Base-by-base conservation (phyloP, 192 early-diverging fungal species). In the Diversispora eburnea region DNA sequence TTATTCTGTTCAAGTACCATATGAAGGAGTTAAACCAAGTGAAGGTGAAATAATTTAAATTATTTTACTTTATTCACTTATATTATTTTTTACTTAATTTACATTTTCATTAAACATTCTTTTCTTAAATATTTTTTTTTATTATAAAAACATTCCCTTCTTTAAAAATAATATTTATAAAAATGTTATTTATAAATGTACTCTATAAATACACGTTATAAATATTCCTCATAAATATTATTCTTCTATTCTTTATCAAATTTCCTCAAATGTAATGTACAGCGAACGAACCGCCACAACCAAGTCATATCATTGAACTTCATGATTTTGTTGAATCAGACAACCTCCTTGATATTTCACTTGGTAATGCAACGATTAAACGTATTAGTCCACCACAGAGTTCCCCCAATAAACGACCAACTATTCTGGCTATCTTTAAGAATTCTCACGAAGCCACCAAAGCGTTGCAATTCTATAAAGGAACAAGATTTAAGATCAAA, bases 11-110 rank as follows among this genome's bases (percentile, higher is more conserved):
- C 69, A 70, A 70, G 69, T 49, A 43, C 69, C 69, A 9, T 70
- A 70, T 57, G 69, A 70, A 33, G 69, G 69, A 10, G 69, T 70
- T 5, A 70, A 70, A 39, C 69, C 69, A 9, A 70, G 69, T n/a
- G 69, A 70, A 55, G 69, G 69, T 70, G 45, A 58, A 43, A 57
- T 46, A 52, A 41, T 68, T 48, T 51, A 15, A 67, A 20, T 52
- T 49, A 10, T 10, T 4, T 12, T 67, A 17, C 15, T 54, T 15
- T 49, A 7, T 8, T 20, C 22, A 5, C 19, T 39, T 61, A 8
- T 42, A 33, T 33, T n/a, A n/a, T n/a, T n/a, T n/a, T 33, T 33
- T 33, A 33, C 2, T 33, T 33, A 33, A 33, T 33, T 33, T 33
- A 33, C 25, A 33, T 33, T 33, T 33, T 33, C 25, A 33, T 33